phyloP scores from a whole-genome alignment of 768 basidiomycete species.

The Strobilomyces confusus region DNA sequence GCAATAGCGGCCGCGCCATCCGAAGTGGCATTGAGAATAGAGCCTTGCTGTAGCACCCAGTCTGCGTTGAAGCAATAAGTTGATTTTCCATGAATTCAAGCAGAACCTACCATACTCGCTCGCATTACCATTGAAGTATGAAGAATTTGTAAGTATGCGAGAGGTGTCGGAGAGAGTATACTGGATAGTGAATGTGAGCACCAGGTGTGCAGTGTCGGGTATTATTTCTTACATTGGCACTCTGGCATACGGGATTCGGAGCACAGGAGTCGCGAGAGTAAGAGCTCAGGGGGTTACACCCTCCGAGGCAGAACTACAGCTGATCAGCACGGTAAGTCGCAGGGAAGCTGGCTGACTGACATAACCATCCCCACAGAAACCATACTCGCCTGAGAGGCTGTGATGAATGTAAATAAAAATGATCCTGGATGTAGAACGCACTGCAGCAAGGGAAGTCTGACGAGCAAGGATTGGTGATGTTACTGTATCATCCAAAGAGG shows the following conservation, averaged over 20 bases:
- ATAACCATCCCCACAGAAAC: conserved; percentile 46
- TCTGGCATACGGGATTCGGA: conserved; percentile 70
- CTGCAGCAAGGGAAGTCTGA: conserved; percentile 42
- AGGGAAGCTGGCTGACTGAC: conserved; percentile 23
- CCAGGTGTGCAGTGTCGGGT: neutral
- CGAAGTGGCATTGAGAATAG: conserved; percentile 58
- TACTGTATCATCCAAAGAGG: conserved; percentile 24
- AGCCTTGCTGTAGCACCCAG: conserved; percentile 68
- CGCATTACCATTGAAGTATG: conserved; percentile 71
- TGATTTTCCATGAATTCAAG: neutral
- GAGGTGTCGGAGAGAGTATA: conserved; percentile 62
- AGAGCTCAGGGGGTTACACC: conserved; percentile 80
- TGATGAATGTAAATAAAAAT: neutral
- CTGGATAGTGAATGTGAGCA: conserved; percentile 30
- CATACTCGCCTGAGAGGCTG: conserved; percentile 42
- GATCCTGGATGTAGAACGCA: conserved; percentile 19
- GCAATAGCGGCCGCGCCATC: conserved; percentile 59
- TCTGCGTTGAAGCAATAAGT: conserved; percentile 36
- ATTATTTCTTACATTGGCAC: conserved; percentile 43
- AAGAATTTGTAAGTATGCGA: conserved; percentile 61
- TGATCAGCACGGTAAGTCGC: conserved; percentile 6
- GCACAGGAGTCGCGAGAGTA: conserved; percentile 59
- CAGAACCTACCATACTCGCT: conserved; percentile 52
- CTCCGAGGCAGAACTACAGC: conserved; percentile 71
- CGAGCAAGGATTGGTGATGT: conserved; percentile 35